phyloP scores from a whole-genome alignment of 805 yeast species.

The Candida glaebosa region DNA sequence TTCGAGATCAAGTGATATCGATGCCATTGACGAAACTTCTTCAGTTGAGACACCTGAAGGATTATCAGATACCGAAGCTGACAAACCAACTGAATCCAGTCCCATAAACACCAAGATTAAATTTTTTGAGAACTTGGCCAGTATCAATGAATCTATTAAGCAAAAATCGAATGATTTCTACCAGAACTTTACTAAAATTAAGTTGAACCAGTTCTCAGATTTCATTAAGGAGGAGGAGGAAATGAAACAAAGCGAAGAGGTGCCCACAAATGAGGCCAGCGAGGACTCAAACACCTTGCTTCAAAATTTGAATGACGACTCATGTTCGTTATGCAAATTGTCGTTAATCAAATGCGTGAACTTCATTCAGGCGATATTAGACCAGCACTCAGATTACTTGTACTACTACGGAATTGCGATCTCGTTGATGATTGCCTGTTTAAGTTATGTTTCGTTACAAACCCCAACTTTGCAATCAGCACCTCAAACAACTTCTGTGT shows the following conservation, averaged over 20 bases:
- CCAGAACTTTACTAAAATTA: constrained; percentile 14
- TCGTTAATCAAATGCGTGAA: neutral
- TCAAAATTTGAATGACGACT: no score
- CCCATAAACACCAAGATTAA: constrained; percentile 11
- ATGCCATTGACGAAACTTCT: neutral
- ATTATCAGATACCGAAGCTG: neutral
- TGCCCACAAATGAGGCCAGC: no score
- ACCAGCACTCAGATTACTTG: constrained; percentile 15
- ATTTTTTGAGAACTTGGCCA: constrained; percentile 22
- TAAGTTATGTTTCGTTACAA: constrained; percentile 1
- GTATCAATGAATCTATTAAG: constrained; percentile 20
- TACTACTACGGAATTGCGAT: constrained; percentile 12
- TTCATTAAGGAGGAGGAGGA: constrained; percentile 10
- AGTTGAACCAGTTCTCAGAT: constrained; percentile 13
- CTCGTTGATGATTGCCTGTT: constrained; percentile 4
- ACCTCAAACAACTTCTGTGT: neutral
- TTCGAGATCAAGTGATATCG: neutral
- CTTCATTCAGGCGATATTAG: constrained; percentile 6
- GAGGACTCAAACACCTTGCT: no score
- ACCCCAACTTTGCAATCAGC: no score
- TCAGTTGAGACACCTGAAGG: neutral
- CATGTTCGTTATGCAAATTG: no score
- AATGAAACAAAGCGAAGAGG: neutral
- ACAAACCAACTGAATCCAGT: neutral
- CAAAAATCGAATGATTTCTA: constrained; percentile 19